Base-by-base conservation (phyloP, 2,329 filamentous ascomycete species). In the Anthostomella pinea region DNA sequence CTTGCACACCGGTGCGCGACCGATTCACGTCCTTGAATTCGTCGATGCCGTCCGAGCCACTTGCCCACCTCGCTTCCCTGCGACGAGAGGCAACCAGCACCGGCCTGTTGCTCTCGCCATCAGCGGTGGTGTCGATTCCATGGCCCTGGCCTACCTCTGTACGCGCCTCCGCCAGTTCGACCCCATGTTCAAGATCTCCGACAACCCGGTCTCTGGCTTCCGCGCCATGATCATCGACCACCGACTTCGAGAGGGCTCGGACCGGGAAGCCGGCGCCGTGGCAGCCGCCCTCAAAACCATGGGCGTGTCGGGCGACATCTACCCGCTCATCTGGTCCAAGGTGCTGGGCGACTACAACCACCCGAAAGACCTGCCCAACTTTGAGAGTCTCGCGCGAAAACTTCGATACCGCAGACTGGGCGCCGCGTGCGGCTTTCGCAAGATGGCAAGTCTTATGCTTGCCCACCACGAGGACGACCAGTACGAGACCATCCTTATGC, bases 101-200 rank as follows among this genome's bases (percentile, higher is more conserved):
- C 65, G 68, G 39, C 59, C 56, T 6, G 63, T 77, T 48, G 69
- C 71, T 73, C 68, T 97, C 41, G 93, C 90, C 11, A 71, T 97
- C 43, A 96, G 90, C 56, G 93, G 93, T 16, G 93, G 93, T 6
- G 86, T 93, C 24, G 93, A 98, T 63, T 97, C 91, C n/a, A 98
- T 97, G 90, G 91, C 91, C 18, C 70, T 98, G 42, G 88, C 89
- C 37, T 81, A 72, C 42, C 73, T 97, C 22, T 87, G 85, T 57
- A 73, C 70, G 31, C 62, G 68, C 29, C 52, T 75, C 22, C 62
- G 63, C 23, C 57, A 43, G 3, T 41, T 44, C 3, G 54, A 66
- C 29, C 54, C 53, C 2, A 40, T 49, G 17, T 53, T 68, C 44
- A 63, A 48, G 27, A 54, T 79, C 17, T 65, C 64, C 21, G 73